Percentiles rank a stretch among this genome's conserved stretches.
These are phyloP conservation scores for Fraxinus pennsylvanica DNA, from an alignment of 257 asterid species.

Conservation along the genomic window DNA sequence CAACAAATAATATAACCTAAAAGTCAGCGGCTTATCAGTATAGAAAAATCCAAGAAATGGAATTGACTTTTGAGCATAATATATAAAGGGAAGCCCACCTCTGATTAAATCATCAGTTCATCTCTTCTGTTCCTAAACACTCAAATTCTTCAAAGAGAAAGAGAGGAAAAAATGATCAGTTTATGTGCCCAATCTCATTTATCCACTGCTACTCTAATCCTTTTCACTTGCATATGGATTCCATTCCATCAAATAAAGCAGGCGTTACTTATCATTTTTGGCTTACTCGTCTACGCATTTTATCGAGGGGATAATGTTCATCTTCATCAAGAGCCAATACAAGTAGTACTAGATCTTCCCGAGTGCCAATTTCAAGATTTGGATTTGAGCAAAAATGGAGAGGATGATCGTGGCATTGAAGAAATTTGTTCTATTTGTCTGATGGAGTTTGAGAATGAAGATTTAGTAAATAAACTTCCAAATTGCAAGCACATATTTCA, in stretches of 20 bases:
- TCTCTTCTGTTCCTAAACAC: background rate
- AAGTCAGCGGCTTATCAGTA: background rate
- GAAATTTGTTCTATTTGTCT: slow-evolving; percentile 57
- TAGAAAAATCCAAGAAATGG: background rate
- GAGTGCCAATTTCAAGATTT: slow-evolving; percentile 20
- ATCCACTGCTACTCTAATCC: slow-evolving; percentile 20
- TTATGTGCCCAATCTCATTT: slow-evolving; percentile 26
- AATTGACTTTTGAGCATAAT: background rate
- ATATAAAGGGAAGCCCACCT: background rate
- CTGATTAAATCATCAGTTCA: background rate
- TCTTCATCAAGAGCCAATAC: background rate
- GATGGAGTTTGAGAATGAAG: slow-evolving; percentile 48
- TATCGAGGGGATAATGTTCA: background rate
- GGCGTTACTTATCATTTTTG: background rate
- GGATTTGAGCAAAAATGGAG: background rate
- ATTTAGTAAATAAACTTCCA: slow-evolving; percentile 45
- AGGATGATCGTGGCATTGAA: background rate
- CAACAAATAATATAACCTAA: background rate
- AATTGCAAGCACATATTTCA: slow-evolving; percentile 65
- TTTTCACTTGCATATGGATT: slow-evolving; percentile 31
- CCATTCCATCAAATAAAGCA: slow-evolving; percentile 25
- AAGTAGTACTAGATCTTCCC: background rate
- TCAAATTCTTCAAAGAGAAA: background rate
- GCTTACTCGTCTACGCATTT: background rate
- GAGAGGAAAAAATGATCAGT: slow-evolving; percentile 23